These are phyloP conservation scores for Sporothrix globosa DNA, from an alignment of 2,329 filamentous ascomycete species.

Conservation along the genomic window DNA sequence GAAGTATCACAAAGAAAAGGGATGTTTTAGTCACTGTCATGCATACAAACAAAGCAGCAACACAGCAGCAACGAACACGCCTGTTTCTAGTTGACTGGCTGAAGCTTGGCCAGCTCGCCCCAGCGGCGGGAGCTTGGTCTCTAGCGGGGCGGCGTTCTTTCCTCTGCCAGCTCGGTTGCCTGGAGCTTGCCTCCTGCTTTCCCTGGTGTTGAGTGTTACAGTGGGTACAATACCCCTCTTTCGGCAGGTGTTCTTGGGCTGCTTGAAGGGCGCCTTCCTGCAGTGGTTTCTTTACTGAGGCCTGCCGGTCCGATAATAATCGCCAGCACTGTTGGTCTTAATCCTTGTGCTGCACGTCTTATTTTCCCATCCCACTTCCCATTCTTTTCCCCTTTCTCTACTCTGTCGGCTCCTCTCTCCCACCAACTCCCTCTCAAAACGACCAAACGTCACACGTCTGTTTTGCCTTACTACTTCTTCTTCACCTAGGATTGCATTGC, in stretches of 20 bases:
- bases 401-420: background rate
- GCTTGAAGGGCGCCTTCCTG: background rate
- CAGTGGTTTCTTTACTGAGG: background rate
- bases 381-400: slow-evolving; percentile 7
- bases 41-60: background rate
- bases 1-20: background rate
- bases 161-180: slow-evolving; percentile 24
- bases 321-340: slow-evolving; percentile 21
- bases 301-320: slow-evolving; percentile 6
- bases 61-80: background rate
- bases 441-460: slow-evolving; percentile 32
- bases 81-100: no score
- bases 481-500: slow-evolving; percentile 1
- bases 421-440: slow-evolving; percentile 25
- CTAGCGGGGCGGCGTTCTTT: slow-evolving; percentile 24
- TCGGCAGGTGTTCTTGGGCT: slow-evolving; percentile 19
- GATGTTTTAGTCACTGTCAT: slow-evolving; percentile 1
- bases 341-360: slow-evolving; percentile 22
- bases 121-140: slow-evolving; percentile 21
- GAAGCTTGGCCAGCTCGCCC: slow-evolving; percentile 17
- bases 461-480: slow-evolving; percentile 19
- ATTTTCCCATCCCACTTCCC: slow-evolving; percentile 32
- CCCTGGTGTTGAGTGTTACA: slow-evolving; percentile 13
- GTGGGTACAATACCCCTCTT: slow-evolving; percentile 22
- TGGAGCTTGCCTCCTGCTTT: slow-evolving; percentile 23